Evolutionary conservation across 1,284 basidiomycete genomes (phyloP).

Genomic region (Ceratobasidium sp.): DNA sequence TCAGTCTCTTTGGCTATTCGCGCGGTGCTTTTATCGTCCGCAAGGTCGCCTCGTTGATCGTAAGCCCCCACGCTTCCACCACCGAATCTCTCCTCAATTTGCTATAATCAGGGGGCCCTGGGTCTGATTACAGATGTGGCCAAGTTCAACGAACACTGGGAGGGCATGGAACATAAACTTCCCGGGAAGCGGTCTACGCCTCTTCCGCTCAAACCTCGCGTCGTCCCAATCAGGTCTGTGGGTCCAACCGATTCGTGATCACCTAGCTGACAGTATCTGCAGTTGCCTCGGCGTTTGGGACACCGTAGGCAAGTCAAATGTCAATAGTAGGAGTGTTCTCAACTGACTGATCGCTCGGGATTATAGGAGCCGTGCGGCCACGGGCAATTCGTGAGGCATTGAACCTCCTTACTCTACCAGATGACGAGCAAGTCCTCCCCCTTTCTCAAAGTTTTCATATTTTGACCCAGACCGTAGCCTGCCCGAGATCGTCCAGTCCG

Average conservation of each 20-base stretch:
- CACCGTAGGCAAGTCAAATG: constrained; percentile 25
- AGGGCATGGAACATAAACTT: constrained; percentile 17
- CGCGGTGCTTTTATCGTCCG: constrained; percentile 46
- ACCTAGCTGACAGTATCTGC: not conserved
- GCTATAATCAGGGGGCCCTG: not conserved
- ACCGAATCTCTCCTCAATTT: not conserved
- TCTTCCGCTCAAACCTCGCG: not conserved
- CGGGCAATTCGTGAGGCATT: not conserved
- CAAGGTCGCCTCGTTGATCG: constrained; percentile 46
- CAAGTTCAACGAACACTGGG: constrained; percentile 24
- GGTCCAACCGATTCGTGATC: not conserved
- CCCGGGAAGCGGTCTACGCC: not conserved
- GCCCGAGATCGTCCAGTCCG: constrained; percentile 33
- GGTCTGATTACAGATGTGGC: not conserved
- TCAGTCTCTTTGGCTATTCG: constrained; percentile 37
- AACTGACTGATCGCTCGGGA: not conserved
- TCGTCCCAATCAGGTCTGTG: constrained; percentile 21
- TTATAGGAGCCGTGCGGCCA: constrained; percentile 22
- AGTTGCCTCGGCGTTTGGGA: constrained; percentile 39
- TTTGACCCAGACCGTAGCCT: constrained; percentile 7
- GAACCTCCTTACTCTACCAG: constrained; percentile 19
- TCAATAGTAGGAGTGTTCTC: not conserved
- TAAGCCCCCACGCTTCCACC: not conserved
- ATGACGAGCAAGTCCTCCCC: constrained; percentile 16
- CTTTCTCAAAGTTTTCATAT: not conserved